phyloP scores from a whole-genome alignment of 495 filamentous ascomycete species.

The Hyaloscypha hepaticicola region DNA sequence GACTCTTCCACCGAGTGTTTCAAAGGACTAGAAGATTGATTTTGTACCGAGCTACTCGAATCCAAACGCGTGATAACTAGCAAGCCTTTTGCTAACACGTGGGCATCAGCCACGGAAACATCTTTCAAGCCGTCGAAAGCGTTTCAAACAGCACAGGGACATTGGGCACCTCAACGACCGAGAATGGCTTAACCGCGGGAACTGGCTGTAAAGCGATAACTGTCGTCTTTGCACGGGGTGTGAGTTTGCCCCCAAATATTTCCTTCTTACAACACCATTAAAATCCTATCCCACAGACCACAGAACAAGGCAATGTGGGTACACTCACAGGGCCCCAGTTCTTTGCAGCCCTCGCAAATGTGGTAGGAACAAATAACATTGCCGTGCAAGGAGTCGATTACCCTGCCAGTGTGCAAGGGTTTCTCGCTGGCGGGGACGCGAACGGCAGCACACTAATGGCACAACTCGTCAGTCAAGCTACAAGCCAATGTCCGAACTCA shows the following conservation, averaged over 20 bases:
- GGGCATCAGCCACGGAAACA: neutral
- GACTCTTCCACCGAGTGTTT: too few relatives aligned
- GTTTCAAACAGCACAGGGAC: slow-evolving; percentile 1
- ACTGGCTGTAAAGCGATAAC: slow-evolving; percentile 39
- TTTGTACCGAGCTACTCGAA: too few relatives aligned
- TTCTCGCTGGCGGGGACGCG: slow-evolving; percentile 39
- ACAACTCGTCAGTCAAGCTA: slow-evolving; percentile 13
- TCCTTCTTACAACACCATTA: neutral
- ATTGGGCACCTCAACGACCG: slow-evolving; percentile 21
- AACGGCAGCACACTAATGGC: slow-evolving; percentile 34
- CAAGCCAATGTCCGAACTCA: slow-evolving; percentile 31
- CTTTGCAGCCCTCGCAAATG: slow-evolving; percentile 29
- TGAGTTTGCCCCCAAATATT: neutral
- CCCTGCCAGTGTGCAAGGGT: slow-evolving; percentile 37
- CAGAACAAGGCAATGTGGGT: slow-evolving; percentile 40
- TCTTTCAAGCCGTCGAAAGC: neutral
- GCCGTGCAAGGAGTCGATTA: slow-evolving; percentile 45
- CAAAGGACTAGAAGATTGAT: too few relatives aligned
- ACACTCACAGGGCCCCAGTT: slow-evolving; percentile 37
- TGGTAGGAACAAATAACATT: slow-evolving; percentile 33
- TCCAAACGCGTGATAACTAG: neutral
- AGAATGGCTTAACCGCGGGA: slow-evolving; percentile 36
- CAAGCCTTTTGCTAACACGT: neutral
- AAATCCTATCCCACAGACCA: slow-evolving; percentile 20
- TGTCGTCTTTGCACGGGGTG: slow-evolving; percentile 42